phyloP scores from a whole-genome alignment of 345 rosid genomes.

The Chamaenerion angustifolium region DNA sequence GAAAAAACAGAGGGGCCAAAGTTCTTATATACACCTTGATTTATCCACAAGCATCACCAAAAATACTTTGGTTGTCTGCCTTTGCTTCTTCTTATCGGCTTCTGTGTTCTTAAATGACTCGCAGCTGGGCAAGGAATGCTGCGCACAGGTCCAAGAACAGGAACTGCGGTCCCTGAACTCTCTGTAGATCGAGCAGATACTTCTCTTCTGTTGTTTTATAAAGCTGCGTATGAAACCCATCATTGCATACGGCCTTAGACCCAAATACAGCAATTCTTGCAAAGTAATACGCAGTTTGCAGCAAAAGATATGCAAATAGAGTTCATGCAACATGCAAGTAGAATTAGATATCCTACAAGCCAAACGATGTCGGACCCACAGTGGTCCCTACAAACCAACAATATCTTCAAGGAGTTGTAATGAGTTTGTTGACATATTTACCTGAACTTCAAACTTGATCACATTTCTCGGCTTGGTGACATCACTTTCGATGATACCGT shows the following conservation, averaged over 20 bases:
- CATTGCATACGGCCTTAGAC: background rate
- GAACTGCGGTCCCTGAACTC: constrained; percentile 88
- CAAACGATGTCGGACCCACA: too few species aligned
- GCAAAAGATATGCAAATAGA: too few species aligned
- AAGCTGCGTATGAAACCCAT: constrained; percentile 31
- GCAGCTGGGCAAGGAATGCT: constrained; percentile 87
- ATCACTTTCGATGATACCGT: constrained; percentile 47
- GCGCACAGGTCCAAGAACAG: constrained; percentile 94
- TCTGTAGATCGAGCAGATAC: constrained; percentile 81
- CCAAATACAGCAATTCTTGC: too few species aligned
- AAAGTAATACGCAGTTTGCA: background rate
- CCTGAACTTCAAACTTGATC: constrained; percentile 95
- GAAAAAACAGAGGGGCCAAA: background rate
- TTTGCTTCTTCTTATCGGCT: constrained; percentile 7
- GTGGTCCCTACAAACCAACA: background rate
- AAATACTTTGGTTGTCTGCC: background rate
- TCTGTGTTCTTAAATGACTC: constrained; percentile 40
- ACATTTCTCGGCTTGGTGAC: constrained; percentile 41
- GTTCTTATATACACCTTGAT: constrained; percentile 8
- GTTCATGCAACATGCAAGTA: too few species aligned
- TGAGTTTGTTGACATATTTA: constrained; percentile 10
- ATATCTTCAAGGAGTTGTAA: background rate
- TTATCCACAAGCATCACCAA: constrained; percentile 6
- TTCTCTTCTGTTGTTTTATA: constrained; percentile 84
- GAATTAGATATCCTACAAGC: too few species aligned